phyloP scores from a whole-genome alignment of 108 stramenopile species.

The Cyclostephanos invisitatus region DNA sequence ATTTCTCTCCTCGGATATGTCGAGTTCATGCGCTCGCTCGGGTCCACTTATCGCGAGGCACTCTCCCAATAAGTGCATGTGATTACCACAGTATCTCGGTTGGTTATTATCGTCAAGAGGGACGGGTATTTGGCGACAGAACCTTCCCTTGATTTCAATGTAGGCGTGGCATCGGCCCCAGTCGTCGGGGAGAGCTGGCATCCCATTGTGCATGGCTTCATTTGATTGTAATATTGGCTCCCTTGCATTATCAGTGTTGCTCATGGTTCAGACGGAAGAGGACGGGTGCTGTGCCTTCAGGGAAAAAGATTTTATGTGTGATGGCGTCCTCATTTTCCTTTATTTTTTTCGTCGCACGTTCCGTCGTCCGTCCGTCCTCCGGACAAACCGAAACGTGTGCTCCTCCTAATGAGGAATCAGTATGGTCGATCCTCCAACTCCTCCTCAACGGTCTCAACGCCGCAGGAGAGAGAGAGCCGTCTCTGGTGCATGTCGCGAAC shows the following conservation, averaged over 20 bases:
- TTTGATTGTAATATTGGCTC: background rate
- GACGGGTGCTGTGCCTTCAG: too few relatives aligned
- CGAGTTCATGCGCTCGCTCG: slow-evolving; percentile 5
- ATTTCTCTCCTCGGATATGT: slow-evolving; percentile 2
- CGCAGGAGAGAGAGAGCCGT: too few relatives aligned
- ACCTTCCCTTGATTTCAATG: slow-evolving; percentile 55
- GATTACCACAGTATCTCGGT: slow-evolving; percentile 47
- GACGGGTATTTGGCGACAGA: slow-evolving; percentile 64
- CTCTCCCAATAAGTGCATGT: slow-evolving; percentile 47
- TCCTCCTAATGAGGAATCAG: too few relatives aligned
- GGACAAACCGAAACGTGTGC: too few relatives aligned
- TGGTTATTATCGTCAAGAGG: slow-evolving; percentile 22
- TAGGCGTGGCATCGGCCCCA: slow-evolving; percentile 83
- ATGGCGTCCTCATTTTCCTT: too few relatives aligned
- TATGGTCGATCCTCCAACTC: too few relatives aligned
- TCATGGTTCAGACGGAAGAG: background rate
- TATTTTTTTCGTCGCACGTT: too few relatives aligned
- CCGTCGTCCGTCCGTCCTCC: too few relatives aligned
- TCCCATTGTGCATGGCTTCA: background rate
- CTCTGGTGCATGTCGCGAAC: too few relatives aligned
- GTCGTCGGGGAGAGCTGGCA: slow-evolving; percentile 45
- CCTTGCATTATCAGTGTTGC: background rate
- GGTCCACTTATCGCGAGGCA: slow-evolving; percentile 47
- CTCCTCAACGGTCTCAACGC: too few relatives aligned
- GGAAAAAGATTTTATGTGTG: too few relatives aligned